Percentiles rank a stretch among this genome's conserved stretches.
Evolutionary conservation across 208 protist genomes (phyloP).

Genomic region (Trypanosoma melophagium): DNA sequence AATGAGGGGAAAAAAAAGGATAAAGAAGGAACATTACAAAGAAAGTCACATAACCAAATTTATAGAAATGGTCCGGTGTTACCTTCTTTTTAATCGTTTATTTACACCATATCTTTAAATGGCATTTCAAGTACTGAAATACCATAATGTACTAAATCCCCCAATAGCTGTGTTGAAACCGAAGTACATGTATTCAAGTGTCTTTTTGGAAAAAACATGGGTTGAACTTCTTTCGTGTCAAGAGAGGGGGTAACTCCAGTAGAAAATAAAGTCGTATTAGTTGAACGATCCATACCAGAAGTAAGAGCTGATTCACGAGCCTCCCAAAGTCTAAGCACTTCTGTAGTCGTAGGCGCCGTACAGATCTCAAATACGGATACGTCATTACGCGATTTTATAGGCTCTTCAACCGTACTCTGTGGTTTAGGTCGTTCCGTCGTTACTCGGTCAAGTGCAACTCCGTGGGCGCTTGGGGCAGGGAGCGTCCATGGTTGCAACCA

Average conservation of each 20-base stretch:
- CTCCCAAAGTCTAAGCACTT: slow-evolving; percentile 58
- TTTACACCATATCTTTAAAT: slow-evolving; percentile 25
- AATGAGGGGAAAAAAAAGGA: neutral
- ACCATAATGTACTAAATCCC: slow-evolving; percentile 47
- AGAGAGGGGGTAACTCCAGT: neutral
- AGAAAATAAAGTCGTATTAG: neutral
- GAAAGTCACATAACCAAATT: neutral
- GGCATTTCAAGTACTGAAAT: slow-evolving; percentile 53
- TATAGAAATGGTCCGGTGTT: neutral
- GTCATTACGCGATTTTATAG: slow-evolving; percentile 15
- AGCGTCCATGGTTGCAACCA: slow-evolving; percentile 65
- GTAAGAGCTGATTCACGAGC: slow-evolving; percentile 33
- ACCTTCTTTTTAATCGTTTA: neutral
- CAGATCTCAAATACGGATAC: slow-evolving; percentile 62
- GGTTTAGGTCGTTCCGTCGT: slow-evolving; percentile 37
- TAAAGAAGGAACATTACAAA: neutral
- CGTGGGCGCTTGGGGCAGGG: slow-evolving; percentile 32
- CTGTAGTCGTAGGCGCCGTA: slow-evolving; percentile 39
- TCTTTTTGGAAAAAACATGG: slow-evolving; percentile 28
- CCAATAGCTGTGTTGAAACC: slow-evolving; percentile 41
- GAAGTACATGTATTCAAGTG: slow-evolving; percentile 15
- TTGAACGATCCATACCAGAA: slow-evolving; percentile 19
- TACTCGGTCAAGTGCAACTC: slow-evolving; percentile 56
- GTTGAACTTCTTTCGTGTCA: slow-evolving; percentile 1
- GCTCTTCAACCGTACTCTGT: neutral